phyloP scores from a whole-genome alignment of 2,329 filamentous ascomycete genomes.

The Fusarium nygamai region DNA sequence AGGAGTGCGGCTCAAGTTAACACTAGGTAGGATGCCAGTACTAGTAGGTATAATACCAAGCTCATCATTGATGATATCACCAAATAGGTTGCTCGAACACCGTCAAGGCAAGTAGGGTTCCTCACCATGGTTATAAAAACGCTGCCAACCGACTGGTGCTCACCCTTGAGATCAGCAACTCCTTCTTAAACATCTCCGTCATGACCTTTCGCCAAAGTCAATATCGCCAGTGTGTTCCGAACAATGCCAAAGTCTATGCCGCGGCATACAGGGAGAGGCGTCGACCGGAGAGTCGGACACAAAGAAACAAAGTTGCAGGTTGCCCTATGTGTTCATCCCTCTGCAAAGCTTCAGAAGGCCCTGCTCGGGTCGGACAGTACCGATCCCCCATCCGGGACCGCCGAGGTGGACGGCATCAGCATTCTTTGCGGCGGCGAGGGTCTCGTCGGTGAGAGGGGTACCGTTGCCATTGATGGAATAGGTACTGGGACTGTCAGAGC shows the following conservation, averaged over 20 bases:
- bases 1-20: slow-evolving; percentile 85
- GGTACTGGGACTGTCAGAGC: slow-evolving; percentile 62
- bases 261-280: slow-evolving; percentile 79
- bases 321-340: slow-evolving; percentile 92
- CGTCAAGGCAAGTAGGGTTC: slow-evolving; percentile 87
- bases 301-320: slow-evolving; percentile 96
- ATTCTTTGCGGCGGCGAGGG: slow-evolving; percentile 82
- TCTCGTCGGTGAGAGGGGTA: slow-evolving; percentile 81
- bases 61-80: slow-evolving; percentile 96
- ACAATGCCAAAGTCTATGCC: slow-evolving; percentile 94
- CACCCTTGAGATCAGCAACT: slow-evolving; percentile 86
- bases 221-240: slow-evolving; percentile 90
- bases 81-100: slow-evolving; percentile 92
- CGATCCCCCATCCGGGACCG: slow-evolving; percentile 96
- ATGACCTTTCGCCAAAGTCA: slow-evolving; percentile 95
- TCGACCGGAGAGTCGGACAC: slow-evolving; percentile 86
- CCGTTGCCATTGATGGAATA: slow-evolving; percentile 84
- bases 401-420: slow-evolving; percentile 93
- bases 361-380: slow-evolving; percentile 88
- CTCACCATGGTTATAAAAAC: slow-evolving; percentile 99
- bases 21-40: slow-evolving; percentile 87
- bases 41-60: slow-evolving; percentile 92
- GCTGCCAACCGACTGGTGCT: slow-evolving; percentile 92
- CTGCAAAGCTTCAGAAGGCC: slow-evolving; percentile 91
- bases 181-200: slow-evolving; percentile 82